A percentile compares a stretch with the other conserved stretches of the same genome.
These are phyloP conservation scores for Candida adriatica DNA, from an alignment of 805 yeast species.

Conservation along the genomic window DNA sequence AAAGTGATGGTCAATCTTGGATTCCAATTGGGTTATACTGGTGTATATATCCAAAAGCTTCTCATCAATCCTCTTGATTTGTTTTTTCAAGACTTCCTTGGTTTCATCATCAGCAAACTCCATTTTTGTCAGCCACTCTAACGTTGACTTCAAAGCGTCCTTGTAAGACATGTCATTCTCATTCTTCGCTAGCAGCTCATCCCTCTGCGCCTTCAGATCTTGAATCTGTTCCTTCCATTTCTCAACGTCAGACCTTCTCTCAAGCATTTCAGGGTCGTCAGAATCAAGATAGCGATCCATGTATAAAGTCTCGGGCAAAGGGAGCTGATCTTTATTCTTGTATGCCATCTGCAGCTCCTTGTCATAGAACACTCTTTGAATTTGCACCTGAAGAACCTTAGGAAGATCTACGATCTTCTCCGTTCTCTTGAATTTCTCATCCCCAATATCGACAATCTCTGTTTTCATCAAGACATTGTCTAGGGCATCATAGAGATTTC, in stretches of 20 bases:
- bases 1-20: constrained; percentile 53
- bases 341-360: constrained; percentile 64
- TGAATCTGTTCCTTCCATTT: constrained; percentile 53
- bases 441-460: constrained; percentile 57
- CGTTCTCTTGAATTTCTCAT: constrained; percentile 68
- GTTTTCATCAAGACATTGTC: constrained; percentile 74
- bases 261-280: constrained; percentile 43
- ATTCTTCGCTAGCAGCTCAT: constrained; percentile 36
- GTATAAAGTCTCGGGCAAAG: constrained; percentile 69
- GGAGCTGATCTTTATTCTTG: constrained; percentile 76
- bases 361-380: constrained; percentile 90
- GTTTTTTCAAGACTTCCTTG: constrained; percentile 38
- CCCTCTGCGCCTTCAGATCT: constrained; percentile 36
- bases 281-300: constrained; percentile 86
- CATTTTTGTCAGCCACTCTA: constrained; percentile 43
- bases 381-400: constrained; percentile 80
- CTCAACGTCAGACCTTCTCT: constrained; percentile 46
- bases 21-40: constrained; percentile 38
- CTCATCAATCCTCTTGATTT: constrained; percentile 39
- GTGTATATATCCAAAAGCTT: constrained; percentile 37
- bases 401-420: constrained; percentile 71
- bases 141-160: constrained; percentile 50
- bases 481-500: constrained; percentile 82
- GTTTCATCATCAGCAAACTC: constrained; percentile 38
- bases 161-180: constrained; percentile 42